Base-by-base conservation (phyloP, 164 flowering plant genomes). In the Stephania cephalantha region DNA sequence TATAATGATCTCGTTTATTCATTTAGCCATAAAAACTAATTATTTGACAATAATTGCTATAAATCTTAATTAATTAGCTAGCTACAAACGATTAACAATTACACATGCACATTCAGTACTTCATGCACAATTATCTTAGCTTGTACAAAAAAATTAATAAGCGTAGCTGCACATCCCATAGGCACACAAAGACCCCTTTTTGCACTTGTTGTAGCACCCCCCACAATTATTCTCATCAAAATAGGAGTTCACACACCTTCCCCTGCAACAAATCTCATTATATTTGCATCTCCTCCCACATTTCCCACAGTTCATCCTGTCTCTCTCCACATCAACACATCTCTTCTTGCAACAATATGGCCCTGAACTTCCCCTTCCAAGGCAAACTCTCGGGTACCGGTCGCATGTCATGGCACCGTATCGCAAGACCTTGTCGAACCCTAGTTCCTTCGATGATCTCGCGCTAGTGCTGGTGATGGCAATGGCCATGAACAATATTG, bases 151-250 rank as follows among this genome's bases (percentile, higher is more conserved):
- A 25, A 25, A 25, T 25, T 25, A 15, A 17, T 76, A 76, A 44
- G 78, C 73, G 46, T 76, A 76, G 45, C 48, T 71, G 18, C 78
- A 76, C 64, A 45, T 65, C 53, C 74, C 74, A 63, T 71, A 45
- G 6, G 63, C 18, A 71, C 78, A 76, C 2, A n/a, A 9, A 45
- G 25, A 30, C 30, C 74, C 74, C 9, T 45, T 76, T 0, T 64
- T 71, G 74, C 78, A 71, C 9, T 29, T 46, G 11, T 76, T 64
- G 63, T 71, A 63, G 70, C 78, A 76, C 20, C 44, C 17, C 5
- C 78, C 78, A 50, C 78, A 76, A 35, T 76, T 31, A 42, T 8
- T 63, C 30, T 12, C 20, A 48, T 64, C 53, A 29, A 45, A 20
- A n/a, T 25, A 71, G 1, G 71, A 69, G 46, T 76, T 76, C 20